Evolutionary conservation across 202 grass and related monocot genomes (phyloP).

Genomic region (Elaeis oleifera): DNA sequence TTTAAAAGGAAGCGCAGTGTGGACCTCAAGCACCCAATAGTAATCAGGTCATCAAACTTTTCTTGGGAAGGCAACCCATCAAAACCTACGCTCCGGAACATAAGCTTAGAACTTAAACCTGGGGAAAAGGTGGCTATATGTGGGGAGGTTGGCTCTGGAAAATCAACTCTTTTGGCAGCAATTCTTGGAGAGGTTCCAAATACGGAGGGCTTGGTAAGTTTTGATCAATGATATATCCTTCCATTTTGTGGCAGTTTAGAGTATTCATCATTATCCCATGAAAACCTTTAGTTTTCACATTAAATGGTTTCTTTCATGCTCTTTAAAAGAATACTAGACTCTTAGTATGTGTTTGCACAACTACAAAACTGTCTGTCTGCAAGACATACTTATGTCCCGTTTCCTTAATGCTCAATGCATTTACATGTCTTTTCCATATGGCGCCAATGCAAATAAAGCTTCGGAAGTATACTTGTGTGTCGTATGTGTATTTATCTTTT

Average conservation of each 20-base stretch:
- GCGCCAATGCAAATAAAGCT: too few species aligned
- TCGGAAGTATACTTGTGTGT: too few species aligned
- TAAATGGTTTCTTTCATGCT: too few species aligned
- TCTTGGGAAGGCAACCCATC: slow-evolving; percentile 71
- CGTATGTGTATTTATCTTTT: too few species aligned
- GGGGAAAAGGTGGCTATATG: slow-evolving; percentile 90
- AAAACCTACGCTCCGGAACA: slow-evolving; percentile 54
- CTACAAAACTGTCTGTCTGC: too few species aligned
- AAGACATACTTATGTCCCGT: too few species aligned
- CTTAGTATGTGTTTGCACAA: too few species aligned
- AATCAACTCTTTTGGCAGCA: slow-evolving; percentile 80
- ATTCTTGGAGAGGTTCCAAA: slow-evolving; percentile 69
- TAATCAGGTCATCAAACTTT: slow-evolving; percentile 52
- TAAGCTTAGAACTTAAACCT: slow-evolving; percentile 54
- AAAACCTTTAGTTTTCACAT: too few species aligned
- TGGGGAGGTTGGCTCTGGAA: slow-evolving; percentile 92
- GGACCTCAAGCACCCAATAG: slow-evolving; percentile 32
- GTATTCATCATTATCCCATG: too few species aligned
- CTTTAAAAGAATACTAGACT: too few species aligned
- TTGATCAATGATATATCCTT: slow-evolving; percentile 1
- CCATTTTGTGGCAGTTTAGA: not conserved
- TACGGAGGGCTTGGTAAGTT: slow-evolving; percentile 60
- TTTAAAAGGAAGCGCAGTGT: slow-evolving; percentile 25
- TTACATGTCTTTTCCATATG: too few species aligned
- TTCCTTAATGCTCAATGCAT: too few species aligned